These are phyloP conservation scores for Senecio squalidus DNA, from an alignment of 140 eudicot genomes.

Conservation along the genomic window DNA sequence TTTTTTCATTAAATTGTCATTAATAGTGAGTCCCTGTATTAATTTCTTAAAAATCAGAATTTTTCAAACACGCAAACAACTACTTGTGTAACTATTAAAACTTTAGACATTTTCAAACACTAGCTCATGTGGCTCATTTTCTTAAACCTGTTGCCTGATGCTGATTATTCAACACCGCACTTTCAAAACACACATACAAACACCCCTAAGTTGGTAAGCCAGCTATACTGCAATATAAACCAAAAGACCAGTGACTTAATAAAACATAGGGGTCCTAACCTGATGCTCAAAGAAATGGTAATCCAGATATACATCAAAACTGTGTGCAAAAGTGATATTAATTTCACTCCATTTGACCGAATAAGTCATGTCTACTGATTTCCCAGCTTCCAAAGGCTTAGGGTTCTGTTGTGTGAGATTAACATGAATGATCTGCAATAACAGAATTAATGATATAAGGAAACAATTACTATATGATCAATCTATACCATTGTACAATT, in stretches of 20 bases:
- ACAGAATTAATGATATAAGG: slow-evolving; percentile 1
- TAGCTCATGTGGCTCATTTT: too few relatives aligned
- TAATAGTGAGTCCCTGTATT: too few relatives aligned
- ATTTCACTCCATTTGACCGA: slow-evolving; percentile 87
- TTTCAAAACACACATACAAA: neutral
- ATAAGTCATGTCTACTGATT: slow-evolving; percentile 76
- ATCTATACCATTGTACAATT: slow-evolving; percentile 1
- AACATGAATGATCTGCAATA: slow-evolving; percentile 89
- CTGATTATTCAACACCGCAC: too few relatives aligned
- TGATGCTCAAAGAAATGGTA: slow-evolving; percentile 99
- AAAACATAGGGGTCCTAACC: slow-evolving; percentile 29
- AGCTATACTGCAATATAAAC: neutral
- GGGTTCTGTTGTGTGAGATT: slow-evolving; percentile 90
- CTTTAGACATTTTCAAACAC: too few relatives aligned
- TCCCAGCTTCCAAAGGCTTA: slow-evolving; percentile 80
- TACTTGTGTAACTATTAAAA: too few relatives aligned
- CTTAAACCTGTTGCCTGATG: too few relatives aligned
- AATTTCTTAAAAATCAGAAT: too few relatives aligned
- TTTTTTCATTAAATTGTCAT: too few relatives aligned
- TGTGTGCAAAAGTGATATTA: slow-evolving; percentile 69
- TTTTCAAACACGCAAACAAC: too few relatives aligned
- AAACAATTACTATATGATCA: slow-evolving; percentile 9
- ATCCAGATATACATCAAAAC: slow-evolving; percentile 96
- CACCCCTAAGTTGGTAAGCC: neutral
- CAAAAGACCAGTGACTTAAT: too few relatives aligned